Evolutionary conservation across 441 rosid genomes (phyloP).

Genomic region (Bocquillonia castaneifolia): DNA sequence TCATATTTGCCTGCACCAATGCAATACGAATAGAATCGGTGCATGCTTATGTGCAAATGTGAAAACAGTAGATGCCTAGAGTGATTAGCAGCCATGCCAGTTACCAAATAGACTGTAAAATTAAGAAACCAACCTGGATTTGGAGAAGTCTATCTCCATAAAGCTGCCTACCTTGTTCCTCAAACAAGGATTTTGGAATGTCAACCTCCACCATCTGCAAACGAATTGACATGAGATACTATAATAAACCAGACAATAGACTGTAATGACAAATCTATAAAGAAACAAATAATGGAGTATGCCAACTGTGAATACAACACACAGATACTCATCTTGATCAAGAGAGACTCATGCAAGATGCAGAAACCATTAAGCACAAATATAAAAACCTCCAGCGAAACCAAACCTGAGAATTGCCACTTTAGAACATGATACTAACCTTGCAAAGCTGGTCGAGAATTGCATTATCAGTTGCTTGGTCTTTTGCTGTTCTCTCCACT

Average conservation of each 20-base stretch:
- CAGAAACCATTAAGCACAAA: background rate
- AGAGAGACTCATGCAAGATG: background rate
- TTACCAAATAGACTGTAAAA: background rate
- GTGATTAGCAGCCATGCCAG: background rate
- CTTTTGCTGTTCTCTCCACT: slow-evolving; percentile 70
- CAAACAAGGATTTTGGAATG: slow-evolving; percentile 79
- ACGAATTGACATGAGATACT: slow-evolving; percentile 2
- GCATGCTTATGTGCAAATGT: background rate
- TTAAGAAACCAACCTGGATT: slow-evolving; percentile 53
- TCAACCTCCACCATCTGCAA: slow-evolving; percentile 84
- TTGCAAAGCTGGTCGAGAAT: slow-evolving; percentile 77
- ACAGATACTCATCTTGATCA: background rate
- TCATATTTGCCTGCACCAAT: slow-evolving; percentile 59
- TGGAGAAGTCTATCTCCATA: slow-evolving; percentile 83
- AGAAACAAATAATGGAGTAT: background rate
- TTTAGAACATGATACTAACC: slow-evolving; percentile 38
- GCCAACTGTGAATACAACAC: background rate
- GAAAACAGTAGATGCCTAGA: background rate
- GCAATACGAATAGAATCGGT: slow-evolving; percentile 19
- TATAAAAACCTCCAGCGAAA: background rate
- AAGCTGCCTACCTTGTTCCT: slow-evolving; percentile 92
- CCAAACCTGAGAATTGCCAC: slow-evolving; percentile 5
- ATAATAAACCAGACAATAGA: background rate
- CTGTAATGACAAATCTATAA: background rate
- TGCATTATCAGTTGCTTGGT: slow-evolving; percentile 92